Conservation (phyloP, 2,329 filamentous ascomycete species). For the Pyrenochaeta sp. region DNA sequence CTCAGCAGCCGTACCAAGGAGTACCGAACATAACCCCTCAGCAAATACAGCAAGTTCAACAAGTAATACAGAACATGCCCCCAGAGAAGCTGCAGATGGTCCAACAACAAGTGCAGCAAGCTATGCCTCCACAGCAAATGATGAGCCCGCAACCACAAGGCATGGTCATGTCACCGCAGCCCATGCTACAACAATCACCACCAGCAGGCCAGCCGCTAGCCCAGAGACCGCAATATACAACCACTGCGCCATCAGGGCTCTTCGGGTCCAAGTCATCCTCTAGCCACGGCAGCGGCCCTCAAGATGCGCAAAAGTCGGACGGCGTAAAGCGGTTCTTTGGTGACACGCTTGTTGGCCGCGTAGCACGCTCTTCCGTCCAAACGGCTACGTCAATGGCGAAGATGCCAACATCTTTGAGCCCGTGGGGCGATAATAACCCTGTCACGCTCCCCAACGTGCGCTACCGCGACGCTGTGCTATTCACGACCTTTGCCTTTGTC, state of each 20-base stretch:
- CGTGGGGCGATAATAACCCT: conserved; percentile 52
- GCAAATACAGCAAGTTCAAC: conserved; percentile 41
- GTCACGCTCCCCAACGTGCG: conserved; percentile 51
- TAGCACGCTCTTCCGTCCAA: conserved; percentile 46
- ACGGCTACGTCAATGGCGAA: conserved; percentile 45
- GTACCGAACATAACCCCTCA: conserved; percentile 35
- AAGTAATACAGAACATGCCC: conserved; percentile 40
- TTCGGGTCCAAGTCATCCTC: conserved; percentile 32
- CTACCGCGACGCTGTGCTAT: conserved; percentile 49
- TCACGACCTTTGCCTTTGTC: conserved; percentile 49
- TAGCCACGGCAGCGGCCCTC: conserved; percentile 28
- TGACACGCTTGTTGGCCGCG: conserved; percentile 48
- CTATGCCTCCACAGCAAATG: conserved; percentile 13
- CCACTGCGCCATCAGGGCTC: conserved; percentile 35
- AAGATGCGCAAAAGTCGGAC: conserved; percentile 41
- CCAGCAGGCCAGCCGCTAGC: conserved; percentile 21
- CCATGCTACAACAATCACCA: conserved; percentile 20
- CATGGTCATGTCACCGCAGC: conserved; percentile 16
- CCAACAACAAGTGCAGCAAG: conserved; percentile 39
- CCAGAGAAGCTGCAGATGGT: conserved; percentile 42
- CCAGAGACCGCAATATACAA: conserved; percentile 31
- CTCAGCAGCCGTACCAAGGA: conserved; percentile 31
- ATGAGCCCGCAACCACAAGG: conserved; percentile 11
- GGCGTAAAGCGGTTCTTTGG: conserved; percentile 47
- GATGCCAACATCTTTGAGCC: conserved; percentile 44